phyloP scores from a whole-genome alignment of 164 flowering plant species.

The Umbellularia californica region DNA sequence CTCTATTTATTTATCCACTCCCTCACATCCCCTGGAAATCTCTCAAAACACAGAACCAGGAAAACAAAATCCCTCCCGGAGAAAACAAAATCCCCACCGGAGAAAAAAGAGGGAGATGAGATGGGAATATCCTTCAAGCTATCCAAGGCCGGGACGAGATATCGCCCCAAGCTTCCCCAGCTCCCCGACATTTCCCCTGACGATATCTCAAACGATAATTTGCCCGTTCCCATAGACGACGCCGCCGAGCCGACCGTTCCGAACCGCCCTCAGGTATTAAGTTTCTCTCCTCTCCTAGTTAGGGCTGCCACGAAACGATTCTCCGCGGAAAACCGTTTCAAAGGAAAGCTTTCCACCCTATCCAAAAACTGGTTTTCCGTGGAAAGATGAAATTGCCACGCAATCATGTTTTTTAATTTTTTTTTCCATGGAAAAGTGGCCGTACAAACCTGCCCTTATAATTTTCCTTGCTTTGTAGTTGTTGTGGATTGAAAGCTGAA shows the following conservation, averaged over 20 bases:
- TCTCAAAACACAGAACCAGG: not conserved
- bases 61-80: not conserved
- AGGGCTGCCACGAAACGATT: not conserved
- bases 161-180: constrained; percentile 18
- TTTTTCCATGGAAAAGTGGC: no score
- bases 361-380: no score
- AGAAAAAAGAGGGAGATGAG: not conserved
- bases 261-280: not conserved
- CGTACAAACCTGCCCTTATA: no score
- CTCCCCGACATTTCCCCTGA: constrained; percentile 6
- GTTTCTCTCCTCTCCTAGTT: no score
- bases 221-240: not conserved
- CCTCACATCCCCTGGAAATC: not conserved
- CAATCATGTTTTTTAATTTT: no score
- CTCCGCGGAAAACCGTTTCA: no score
- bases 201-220: not conserved
- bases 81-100: not conserved
- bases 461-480: no score
- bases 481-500: no score
- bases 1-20: not conserved
- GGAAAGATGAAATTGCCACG: no score
- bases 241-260: not conserved
- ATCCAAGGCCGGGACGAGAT: constrained; percentile 25
- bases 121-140: constrained; percentile 40
- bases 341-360: no score